Conservation (phyloP, 139 green algal genomes). For the Chlorella sp. region DNA sequence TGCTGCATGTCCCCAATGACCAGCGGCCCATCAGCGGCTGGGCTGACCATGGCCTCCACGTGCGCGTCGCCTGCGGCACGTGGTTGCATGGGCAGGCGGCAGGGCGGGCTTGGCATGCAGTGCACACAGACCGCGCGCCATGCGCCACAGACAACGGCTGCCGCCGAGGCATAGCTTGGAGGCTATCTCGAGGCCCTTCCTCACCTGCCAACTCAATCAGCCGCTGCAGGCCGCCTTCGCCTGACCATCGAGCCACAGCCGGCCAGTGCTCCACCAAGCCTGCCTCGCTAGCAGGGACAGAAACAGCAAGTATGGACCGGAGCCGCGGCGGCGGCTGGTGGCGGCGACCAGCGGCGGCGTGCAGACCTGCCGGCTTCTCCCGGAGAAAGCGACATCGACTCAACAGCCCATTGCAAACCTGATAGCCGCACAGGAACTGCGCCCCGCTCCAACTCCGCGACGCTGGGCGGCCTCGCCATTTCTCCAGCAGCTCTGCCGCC, state of each 20-base stretch:
- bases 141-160: too few relatives aligned
- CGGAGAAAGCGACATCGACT: background rate
- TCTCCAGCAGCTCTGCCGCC: too few relatives aligned
- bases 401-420: background rate
- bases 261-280: constrained; percentile 42
- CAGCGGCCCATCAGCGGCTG: constrained; percentile 4
- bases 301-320: background rate
- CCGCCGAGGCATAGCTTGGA: too few relatives aligned
- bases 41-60: constrained; percentile 58
- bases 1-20: constrained; percentile 60
- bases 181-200: too few relatives aligned
- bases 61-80: constrained; percentile 1
- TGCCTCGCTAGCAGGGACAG: background rate
- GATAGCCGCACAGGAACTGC: background rate
- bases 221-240: constrained; percentile 22
- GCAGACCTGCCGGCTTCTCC: background rate
- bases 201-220: constrained; percentile 29
- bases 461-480: background rate
- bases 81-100: too few relatives aligned
- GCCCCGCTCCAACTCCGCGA: background rate
- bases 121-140: too few relatives aligned
- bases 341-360: background rate
- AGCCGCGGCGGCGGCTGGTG: background rate
- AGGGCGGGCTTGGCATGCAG: too few relatives aligned
- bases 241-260: constrained; percentile 32